These are phyloP conservation scores for Mortierella polycephala DNA, from an alignment of 371 early-diverging fungal species.

Conservation along the genomic window DNA sequence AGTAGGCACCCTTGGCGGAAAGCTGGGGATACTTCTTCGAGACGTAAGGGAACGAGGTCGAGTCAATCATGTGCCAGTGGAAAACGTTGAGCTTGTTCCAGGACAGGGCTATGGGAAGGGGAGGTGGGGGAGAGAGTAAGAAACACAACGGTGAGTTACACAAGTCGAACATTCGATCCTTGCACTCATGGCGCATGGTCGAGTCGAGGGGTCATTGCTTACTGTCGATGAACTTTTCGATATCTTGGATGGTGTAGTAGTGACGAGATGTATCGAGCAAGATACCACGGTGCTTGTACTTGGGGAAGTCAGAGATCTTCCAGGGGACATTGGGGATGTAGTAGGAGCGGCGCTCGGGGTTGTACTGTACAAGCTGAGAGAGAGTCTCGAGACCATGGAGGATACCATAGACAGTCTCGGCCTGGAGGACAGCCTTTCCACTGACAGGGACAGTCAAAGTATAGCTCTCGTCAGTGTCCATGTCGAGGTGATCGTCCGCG, in stretches of 20 bases:
- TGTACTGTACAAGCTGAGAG: constrained; percentile 70
- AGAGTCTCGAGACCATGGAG: constrained; percentile 82
- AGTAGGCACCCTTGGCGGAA: constrained; percentile 71
- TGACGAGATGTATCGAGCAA: constrained; percentile 82
- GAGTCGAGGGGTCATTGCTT: constrained; percentile 8
- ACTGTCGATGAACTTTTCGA: constrained; percentile 64
- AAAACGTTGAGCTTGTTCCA: constrained; percentile 85
- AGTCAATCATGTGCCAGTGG: constrained; percentile 87
- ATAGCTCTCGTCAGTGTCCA: constrained; percentile 74
- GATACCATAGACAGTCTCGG: constrained; percentile 79
- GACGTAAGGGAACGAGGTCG: constrained; percentile 79
- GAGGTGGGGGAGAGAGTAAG: too few species aligned
- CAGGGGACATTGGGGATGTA: constrained; percentile 63
- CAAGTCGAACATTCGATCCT: constrained; percentile 22
- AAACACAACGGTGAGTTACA: constrained; percentile 60
- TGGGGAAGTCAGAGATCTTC: constrained; percentile 71
- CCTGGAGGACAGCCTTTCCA: constrained; percentile 61
- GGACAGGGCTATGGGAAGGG: constrained; percentile 69
- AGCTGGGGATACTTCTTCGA: constrained; percentile 69
- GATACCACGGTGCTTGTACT: constrained; percentile 77
- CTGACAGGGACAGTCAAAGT: constrained; percentile 60
- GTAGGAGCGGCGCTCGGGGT: constrained; percentile 32
- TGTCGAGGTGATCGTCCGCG: constrained; percentile 38
- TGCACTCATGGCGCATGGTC: constrained; percentile 35
- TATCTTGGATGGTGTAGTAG: constrained; percentile 70